phyloP scores from a whole-genome alignment of 2,329 filamentous ascomycete genomes.

The Alternaria hordeiaustralica region DNA sequence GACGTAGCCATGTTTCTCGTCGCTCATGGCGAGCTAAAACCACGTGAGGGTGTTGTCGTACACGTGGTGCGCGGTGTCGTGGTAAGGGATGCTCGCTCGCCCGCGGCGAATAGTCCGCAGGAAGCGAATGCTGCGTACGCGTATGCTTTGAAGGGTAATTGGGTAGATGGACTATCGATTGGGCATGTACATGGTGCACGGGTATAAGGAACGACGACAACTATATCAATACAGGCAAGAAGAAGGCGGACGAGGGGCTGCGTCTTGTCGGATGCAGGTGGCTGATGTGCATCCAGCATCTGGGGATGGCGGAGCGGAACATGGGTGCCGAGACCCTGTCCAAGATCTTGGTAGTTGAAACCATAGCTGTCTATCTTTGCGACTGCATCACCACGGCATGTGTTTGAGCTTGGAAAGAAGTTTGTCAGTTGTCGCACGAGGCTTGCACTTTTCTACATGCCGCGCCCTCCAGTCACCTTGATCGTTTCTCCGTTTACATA shows the following conservation, averaged over 20 bases:
- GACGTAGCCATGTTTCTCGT: conserved; percentile 51
- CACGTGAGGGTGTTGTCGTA: conserved; percentile 20
- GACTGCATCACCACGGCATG: conserved; percentile 8
- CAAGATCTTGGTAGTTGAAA: conserved; percentile 24
- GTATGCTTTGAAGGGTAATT: not conserved
- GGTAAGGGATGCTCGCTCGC: conserved; percentile 13
- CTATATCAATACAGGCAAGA: conserved; percentile 12
- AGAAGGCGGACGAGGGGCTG: conserved; percentile 3
- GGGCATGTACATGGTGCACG: conserved; percentile 36
- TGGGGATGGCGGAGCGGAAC: conserved; percentile 28
- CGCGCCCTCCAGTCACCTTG: conserved; percentile 79
- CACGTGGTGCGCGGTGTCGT: conserved; percentile 4
- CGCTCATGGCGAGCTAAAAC: conserved; percentile 38
- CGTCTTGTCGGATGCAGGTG: conserved; percentile 9
- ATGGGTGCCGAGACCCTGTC: conserved; percentile 18
- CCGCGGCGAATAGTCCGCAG: conserved; percentile 16
- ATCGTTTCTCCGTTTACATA: conserved; percentile 90
- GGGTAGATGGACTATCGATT: conserved; percentile 24
- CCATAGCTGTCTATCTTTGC: not conserved
- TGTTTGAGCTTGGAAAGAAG: conserved; percentile 7
- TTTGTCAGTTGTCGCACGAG: not conserved
- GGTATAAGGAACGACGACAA: conserved; percentile 23
- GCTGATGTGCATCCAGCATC: conserved; percentile 11
- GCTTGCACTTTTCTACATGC: conserved; percentile 57
- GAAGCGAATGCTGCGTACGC: conserved; percentile 1